Conservation (phyloP, 73 alveolate genomes). For the Paramecium biaurelia region DNA sequence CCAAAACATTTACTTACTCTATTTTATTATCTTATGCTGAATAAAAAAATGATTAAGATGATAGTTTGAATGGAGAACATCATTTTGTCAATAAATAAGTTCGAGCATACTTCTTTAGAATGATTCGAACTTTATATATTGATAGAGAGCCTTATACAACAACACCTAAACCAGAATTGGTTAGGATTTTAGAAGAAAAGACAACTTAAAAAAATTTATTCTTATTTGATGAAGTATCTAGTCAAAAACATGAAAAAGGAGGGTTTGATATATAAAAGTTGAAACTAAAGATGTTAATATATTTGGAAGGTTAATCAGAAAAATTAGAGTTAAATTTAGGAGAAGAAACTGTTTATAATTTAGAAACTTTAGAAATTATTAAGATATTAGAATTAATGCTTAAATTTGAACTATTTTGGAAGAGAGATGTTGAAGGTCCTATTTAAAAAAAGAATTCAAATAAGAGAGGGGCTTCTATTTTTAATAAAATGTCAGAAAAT, state of each 20-base stretch:
- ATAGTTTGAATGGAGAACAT: neutral
- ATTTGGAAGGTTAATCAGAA: neutral
- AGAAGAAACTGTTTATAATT: slow-evolving; percentile 41
- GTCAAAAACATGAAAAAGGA: neutral
- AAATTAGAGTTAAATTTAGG: neutral
- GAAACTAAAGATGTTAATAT: neutral
- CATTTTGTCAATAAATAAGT: neutral
- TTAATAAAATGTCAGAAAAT: neutral
- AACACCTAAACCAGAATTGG: slow-evolving; percentile 61
- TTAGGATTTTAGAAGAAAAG: slow-evolving; percentile 37
- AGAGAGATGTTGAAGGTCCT: neutral
- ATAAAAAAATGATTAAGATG: neutral
- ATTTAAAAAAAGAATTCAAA: neutral
- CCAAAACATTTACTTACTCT: neutral
- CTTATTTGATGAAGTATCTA: neutral
- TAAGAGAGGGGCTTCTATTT: neutral
- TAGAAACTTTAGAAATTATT: slow-evolving; percentile 41
- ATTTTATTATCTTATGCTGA: slow-evolving; percentile 6
- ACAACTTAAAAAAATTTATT: neutral
- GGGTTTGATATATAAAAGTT: neutral
- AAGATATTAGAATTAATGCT: slow-evolving; percentile 54
- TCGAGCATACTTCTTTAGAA: slow-evolving; percentile 65
- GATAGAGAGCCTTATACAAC: slow-evolving; percentile 57
- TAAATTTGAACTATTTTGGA: slow-evolving; percentile 53
- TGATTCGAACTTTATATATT: slow-evolving; percentile 51